Conservation (phyloP, 2,329 filamentous ascomycete species). For the Trichoderma sp. region DNA sequence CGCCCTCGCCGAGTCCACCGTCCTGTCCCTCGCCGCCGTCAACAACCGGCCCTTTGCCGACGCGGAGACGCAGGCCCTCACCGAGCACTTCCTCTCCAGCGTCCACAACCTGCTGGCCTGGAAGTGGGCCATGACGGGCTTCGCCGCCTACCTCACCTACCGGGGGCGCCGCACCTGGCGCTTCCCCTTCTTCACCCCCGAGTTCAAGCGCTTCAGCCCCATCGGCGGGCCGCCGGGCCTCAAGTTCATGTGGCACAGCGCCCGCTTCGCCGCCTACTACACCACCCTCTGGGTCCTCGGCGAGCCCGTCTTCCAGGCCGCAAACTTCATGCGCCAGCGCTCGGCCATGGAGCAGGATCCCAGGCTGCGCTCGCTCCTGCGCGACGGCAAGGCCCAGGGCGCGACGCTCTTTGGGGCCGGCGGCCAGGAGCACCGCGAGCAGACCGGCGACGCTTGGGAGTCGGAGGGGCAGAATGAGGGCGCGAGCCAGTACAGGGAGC, state of each 20-base stretch:
- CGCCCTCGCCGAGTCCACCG: conserved; percentile 36
- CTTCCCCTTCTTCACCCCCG: conserved; percentile 47
- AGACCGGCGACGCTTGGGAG: conserved; percentile 30
- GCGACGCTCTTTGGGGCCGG: conserved; percentile 26
- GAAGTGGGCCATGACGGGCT: conserved; percentile 35
- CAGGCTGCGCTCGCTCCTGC: conserved; percentile 36
- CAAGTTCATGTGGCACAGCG: conserved; percentile 41
- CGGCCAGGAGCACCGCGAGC: conserved; percentile 29
- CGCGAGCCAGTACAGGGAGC: conserved; percentile 19
- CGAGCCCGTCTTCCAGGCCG: conserved; percentile 38
- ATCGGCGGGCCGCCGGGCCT: conserved; percentile 37
- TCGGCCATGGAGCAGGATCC: conserved; percentile 37
- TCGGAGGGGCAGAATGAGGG: conserved; percentile 29
- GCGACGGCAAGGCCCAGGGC: conserved; percentile 31
- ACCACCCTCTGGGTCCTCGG: conserved; percentile 34
- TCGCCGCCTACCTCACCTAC: conserved; percentile 36
- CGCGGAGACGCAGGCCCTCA: conserved; percentile 42
- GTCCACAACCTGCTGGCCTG: conserved; percentile 40
- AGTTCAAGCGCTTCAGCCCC: conserved; percentile 39
- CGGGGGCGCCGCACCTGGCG: conserved; percentile 40
- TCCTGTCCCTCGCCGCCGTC: conserved; percentile 37
- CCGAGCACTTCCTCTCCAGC: conserved; percentile 40
- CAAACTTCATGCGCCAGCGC: conserved; percentile 35
- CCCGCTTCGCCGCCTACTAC: conserved; percentile 43
- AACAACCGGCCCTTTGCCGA: conserved; percentile 41